phyloP scores from a whole-genome alignment of 176 grass and related monocot genomes.

The Rhipidocladum racemiflorum region DNA sequence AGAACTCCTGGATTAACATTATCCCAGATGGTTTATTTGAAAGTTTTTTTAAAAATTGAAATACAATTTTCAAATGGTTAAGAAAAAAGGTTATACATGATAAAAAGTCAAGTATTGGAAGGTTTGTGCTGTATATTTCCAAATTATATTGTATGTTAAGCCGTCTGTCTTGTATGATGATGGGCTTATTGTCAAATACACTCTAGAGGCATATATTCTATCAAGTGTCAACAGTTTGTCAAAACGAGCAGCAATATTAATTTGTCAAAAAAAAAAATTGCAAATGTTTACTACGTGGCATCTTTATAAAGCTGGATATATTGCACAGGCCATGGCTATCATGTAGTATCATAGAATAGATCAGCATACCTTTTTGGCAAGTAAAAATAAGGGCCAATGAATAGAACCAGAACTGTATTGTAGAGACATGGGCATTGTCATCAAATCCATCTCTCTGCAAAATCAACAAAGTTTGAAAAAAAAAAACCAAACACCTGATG shows the following conservation, averaged over 20 bases:
- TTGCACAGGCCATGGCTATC: background rate
- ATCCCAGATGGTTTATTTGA: background rate
- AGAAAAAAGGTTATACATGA: too few species aligned
- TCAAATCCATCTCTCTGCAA: constrained; percentile 87
- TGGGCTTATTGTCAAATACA: background rate
- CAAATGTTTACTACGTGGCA: background rate
- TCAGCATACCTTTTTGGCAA: constrained; percentile 73
- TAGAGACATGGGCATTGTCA: constrained; percentile 81
- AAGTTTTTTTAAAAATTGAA: background rate
- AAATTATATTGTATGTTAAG: too few species aligned
- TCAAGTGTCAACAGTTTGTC: background rate
- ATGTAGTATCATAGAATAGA: constrained; percentile 11
- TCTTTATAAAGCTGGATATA: background rate
- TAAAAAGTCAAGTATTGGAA: too few species aligned
- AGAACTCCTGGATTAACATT: background rate
- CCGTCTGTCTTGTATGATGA: too few species aligned
- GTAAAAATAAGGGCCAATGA: constrained; percentile 88
- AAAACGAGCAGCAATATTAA: constrained; percentile 1
- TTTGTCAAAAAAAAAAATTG: background rate
- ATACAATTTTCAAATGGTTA: background rate
- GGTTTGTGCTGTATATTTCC: too few species aligned
- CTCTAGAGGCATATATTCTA: background rate
- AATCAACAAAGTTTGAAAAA: constrained; percentile 24
- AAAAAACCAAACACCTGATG: background rate
- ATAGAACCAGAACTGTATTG: constrained; percentile 51